Evolutionary conservation across 2,329 filamentous ascomycete genomes (phyloP).

Genomic region (Calonectria montana): DNA sequence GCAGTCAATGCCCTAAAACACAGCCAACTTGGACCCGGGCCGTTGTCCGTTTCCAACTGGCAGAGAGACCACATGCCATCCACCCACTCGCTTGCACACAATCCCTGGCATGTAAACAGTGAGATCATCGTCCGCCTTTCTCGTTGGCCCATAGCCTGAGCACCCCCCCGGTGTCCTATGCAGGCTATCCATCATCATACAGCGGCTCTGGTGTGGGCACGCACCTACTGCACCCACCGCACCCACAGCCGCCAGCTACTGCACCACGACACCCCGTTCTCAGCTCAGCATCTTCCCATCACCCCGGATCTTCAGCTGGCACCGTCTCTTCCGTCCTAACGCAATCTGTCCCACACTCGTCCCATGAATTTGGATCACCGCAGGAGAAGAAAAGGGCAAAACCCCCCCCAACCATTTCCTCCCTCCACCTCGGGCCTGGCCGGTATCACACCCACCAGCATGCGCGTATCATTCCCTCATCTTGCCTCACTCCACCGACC

Average conservation of each 20-base stretch:
- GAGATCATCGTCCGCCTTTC: neutral
- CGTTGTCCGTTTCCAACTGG: neutral
- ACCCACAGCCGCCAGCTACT: conserved; percentile 2
- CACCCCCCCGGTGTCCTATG: conserved; percentile 2
- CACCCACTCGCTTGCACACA: conserved; percentile 2
- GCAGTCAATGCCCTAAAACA: neutral
- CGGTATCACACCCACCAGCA: neutral
- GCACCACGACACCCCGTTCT: conserved; percentile 3
- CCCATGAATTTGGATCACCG: conserved; percentile 18
- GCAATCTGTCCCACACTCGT: conserved; percentile 13
- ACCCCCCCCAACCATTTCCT: neutral
- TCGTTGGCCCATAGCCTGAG: neutral
- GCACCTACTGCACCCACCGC: conserved; percentile 2
- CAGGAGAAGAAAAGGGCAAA: neutral
- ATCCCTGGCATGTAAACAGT: neutral
- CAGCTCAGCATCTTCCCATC: conserved; percentile 16
- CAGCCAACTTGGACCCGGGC: neutral
- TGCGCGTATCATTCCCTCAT: neutral
- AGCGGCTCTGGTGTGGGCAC: neutral
- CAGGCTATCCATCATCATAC: conserved; percentile 22
- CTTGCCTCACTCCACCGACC: neutral
- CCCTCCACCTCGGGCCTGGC: conserved; percentile 11
- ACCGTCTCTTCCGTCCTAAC: neutral
- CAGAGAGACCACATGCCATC: conserved; percentile 7
- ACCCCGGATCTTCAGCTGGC: conserved; percentile 22